These are phyloP conservation scores for Arctostaphylos glauca DNA, from an alignment of 148 eudicot species.

Conservation along the genomic window DNA sequence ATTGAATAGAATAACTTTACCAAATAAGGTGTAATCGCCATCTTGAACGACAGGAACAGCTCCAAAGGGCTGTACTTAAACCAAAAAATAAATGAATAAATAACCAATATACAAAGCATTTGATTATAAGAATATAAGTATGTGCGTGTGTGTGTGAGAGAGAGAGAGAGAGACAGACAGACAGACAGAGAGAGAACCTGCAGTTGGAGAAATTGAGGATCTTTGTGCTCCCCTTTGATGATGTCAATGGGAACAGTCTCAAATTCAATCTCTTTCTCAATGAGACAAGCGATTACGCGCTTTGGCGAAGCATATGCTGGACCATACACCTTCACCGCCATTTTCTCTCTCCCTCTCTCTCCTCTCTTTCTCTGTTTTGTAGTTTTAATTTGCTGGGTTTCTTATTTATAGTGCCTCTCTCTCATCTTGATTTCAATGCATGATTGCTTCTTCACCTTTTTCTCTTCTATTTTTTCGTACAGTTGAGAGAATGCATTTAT, in stretches of 20 bases:
- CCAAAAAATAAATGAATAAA: background rate
- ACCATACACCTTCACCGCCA: constrained; percentile 46
- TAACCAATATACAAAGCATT: background rate
- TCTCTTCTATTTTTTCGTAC: background rate
- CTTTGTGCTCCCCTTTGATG: constrained; percentile 28
- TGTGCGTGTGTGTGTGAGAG: too few species aligned
- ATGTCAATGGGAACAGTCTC: constrained; percentile 28
- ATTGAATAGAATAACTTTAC: constrained; percentile 11
- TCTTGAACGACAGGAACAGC: constrained; percentile 33
- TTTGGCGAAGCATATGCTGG: constrained; percentile 28
- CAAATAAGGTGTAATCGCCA: constrained; percentile 33
- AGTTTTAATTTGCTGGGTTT: background rate
- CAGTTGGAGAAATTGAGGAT: constrained; percentile 26
- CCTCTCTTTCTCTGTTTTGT: background rate
- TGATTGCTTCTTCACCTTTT: too few species aligned
- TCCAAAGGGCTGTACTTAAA: constrained; percentile 8
- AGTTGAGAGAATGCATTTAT: background rate
- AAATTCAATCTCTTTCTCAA: constrained; percentile 32
- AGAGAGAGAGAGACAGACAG: background rate
- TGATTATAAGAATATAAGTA: too few species aligned
- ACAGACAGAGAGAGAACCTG: constrained; percentile 21
- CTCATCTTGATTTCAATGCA: background rate
- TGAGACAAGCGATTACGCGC: constrained; percentile 35
- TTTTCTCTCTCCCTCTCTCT: constrained; percentile 8
- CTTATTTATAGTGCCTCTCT: background rate